Evolutionary conservation across 805 yeast species (phyloP).

Genomic region (Yarrowia sp.): DNA sequence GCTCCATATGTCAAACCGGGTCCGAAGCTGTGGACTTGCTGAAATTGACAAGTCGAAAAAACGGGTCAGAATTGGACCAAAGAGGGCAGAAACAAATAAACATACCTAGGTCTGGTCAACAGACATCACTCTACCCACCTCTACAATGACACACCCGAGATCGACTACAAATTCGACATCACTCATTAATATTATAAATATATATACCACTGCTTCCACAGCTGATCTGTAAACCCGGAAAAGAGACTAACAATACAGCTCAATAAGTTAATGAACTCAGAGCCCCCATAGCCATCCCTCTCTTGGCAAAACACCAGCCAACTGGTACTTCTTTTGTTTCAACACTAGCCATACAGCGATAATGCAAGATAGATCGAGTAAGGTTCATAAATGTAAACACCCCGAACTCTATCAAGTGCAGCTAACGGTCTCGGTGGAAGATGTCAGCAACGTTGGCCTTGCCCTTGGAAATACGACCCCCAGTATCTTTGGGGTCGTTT

Average conservation of each 20-base stretch:
- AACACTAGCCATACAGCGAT: conserved; percentile 32
- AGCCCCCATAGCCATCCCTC: not conserved
- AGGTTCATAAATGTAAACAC: conserved; percentile 18
- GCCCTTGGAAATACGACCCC: conserved; percentile 31
- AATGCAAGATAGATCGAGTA: conserved; percentile 31
- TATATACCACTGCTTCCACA: not conserved
- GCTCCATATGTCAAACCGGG: conserved; percentile 11
- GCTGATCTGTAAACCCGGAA: not conserved
- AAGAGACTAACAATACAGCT: too few species aligned
- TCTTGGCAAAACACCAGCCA: not conserved
- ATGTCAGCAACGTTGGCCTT: conserved; percentile 34
- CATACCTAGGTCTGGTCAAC: too few species aligned
- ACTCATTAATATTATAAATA: conserved; percentile 10
- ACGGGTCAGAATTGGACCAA: not conserved
- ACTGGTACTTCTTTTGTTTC: not conserved
- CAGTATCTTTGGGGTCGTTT: conserved; percentile 21
- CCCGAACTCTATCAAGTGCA: conserved; percentile 10
- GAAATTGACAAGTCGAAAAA: not conserved
- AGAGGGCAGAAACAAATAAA: too few species aligned
- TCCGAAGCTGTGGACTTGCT: not conserved
- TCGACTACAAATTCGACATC: not conserved
- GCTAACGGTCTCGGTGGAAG: conserved; percentile 28
- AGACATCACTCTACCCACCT: not conserved
- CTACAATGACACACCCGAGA: not conserved
- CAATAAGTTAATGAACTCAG: too few species aligned